phyloP scores from a whole-genome alignment of 345 rosid species.

The Salix dunnii region DNA sequence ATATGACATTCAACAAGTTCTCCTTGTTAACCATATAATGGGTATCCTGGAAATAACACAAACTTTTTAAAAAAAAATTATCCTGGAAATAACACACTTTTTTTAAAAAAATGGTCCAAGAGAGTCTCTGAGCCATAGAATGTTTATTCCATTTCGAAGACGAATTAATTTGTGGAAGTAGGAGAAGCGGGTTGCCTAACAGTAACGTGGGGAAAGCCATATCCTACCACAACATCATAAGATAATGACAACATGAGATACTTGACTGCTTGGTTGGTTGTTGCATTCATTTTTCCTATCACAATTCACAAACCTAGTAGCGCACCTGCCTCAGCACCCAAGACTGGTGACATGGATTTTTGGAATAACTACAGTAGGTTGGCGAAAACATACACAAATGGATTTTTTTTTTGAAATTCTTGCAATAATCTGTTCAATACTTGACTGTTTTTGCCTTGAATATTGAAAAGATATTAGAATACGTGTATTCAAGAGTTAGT shows the following conservation, averaged over 20 bases:
- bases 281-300: not conserved
- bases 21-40: not conserved
- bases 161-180: not conserved
- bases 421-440: not conserved
- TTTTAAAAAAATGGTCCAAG: not conserved
- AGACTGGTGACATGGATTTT: not conserved
- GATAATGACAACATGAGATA: too few relatives aligned
- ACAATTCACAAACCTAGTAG: not conserved
- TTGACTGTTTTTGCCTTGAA: not conserved
- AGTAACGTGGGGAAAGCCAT: too few relatives aligned
- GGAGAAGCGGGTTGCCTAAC: too few relatives aligned
- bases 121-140: not conserved
- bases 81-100: not conserved
- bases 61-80: not conserved
- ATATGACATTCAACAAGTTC: not conserved
- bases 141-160: not conserved
- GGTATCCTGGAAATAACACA: not conserved
- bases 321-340: not conserved
- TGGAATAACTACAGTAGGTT: not conserved
- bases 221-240: too few relatives aligned
- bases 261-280: not conserved
- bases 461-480: not conserved
- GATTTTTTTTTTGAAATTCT: too few relatives aligned
- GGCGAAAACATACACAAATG: not conserved
- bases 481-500: not conserved